Conservation (phyloP, 2,329 filamentous ascomycete species). For the Alternaria postmessia region DNA sequence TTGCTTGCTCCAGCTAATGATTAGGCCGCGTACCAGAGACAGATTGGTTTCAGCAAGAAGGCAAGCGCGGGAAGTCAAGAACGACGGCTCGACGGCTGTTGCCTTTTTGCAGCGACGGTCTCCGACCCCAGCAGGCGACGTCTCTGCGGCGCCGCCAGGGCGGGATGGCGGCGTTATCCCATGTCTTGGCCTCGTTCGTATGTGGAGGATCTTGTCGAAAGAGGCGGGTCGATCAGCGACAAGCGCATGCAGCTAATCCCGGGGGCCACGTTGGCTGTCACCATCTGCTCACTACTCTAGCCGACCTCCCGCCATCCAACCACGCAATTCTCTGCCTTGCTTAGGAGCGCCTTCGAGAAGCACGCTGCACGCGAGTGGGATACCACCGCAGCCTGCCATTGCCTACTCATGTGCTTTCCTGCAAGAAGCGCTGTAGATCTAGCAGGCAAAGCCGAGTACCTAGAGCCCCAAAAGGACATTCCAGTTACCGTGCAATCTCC, state of each 20-base stretch:
- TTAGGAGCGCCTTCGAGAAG: slow-evolving; percentile 33
- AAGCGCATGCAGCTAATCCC: slow-evolving; percentile 51
- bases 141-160: slow-evolving; percentile 41
- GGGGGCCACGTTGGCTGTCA: slow-evolving; percentile 50
- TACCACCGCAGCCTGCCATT: slow-evolving; percentile 22
- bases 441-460: slow-evolving; percentile 1
- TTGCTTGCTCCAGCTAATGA: slow-evolving; percentile 27
- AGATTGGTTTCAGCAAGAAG: slow-evolving; percentile 43
- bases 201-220: slow-evolving; percentile 48
- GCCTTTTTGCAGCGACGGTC: slow-evolving; percentile 41
- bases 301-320: slow-evolving; percentile 34
- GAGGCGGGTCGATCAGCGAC: slow-evolving; percentile 52
- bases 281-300: slow-evolving; percentile 29
- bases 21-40: slow-evolving; percentile 31
- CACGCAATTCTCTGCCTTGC: slow-evolving; percentile 10
- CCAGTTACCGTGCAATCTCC: slow-evolving; percentile 7
- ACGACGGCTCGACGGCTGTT: slow-evolving; percentile 38
- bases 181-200: slow-evolving; percentile 46
- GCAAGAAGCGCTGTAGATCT: slow-evolving; percentile 4
- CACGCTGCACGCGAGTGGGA: slow-evolving; percentile 27
- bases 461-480: slow-evolving; percentile 4
- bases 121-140: slow-evolving; percentile 42
- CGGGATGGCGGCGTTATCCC: slow-evolving; percentile 46
- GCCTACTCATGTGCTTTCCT: not conserved
- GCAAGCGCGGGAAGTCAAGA: slow-evolving; percentile 44